Evolutionary conservation across 495 filamentous ascomycete species (phyloP).

Genomic region (Xylaria nigripes): DNA sequence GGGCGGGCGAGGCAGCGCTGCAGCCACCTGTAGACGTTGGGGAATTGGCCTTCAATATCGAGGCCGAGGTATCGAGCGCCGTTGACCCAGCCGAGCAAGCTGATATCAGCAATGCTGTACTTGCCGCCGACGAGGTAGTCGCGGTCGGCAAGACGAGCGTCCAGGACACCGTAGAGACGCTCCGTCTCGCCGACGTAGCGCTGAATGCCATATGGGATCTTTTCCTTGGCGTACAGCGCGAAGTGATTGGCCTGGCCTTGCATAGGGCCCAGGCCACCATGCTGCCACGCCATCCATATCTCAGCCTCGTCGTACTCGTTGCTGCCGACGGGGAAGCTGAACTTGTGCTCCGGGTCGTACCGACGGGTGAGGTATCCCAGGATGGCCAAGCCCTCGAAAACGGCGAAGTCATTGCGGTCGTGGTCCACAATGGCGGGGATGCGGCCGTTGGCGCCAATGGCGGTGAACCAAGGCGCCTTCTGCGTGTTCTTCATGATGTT

Average conservation of each 20-base stretch:
- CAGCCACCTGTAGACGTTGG: conserved; percentile 55
- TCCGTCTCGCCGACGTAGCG: conserved; percentile 72
- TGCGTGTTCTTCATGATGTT: conserved; percentile 65
- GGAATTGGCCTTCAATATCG: conserved; percentile 59
- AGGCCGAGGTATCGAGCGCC: conserved; percentile 47
- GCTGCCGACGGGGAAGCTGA: conserved; percentile 61
- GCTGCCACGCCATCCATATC: conserved; percentile 54
- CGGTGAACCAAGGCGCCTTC: conserved; percentile 58
- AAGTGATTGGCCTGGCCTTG: conserved; percentile 88
- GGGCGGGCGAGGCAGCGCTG: conserved; percentile 50
- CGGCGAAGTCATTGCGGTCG: conserved; percentile 47
- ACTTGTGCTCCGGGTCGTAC: conserved; percentile 71
- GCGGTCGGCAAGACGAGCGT: conserved; percentile 51
- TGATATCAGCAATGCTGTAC: conserved; percentile 73
- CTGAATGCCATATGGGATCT: conserved; percentile 66
- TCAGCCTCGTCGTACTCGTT: conserved; percentile 61
- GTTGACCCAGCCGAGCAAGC: conserved; percentile 57
- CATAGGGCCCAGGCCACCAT: conserved; percentile 72
- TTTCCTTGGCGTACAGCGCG: conserved; percentile 63
- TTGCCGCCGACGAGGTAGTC: conserved; percentile 66
- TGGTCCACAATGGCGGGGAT: conserved; percentile 76
- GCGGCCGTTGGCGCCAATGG: conserved; percentile 77
- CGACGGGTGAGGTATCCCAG: conserved; percentile 66
- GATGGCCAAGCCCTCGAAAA: conserved; percentile 74
- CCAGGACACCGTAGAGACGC: conserved; percentile 68